Evolutionary conservation across 140 eudicot genomes (phyloP).

Genomic region (Eryngium alpinum): DNA sequence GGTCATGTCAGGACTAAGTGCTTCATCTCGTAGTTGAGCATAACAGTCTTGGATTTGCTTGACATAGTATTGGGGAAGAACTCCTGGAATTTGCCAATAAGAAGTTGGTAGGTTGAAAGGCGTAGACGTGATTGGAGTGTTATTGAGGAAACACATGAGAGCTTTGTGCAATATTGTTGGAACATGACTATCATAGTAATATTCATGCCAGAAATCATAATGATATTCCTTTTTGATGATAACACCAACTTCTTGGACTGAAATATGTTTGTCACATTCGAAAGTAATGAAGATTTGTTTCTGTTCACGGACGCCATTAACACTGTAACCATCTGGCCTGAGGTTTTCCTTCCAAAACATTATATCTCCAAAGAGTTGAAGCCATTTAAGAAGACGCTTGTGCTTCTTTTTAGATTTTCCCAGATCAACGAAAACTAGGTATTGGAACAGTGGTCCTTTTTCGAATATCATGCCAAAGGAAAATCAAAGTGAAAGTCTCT

Average conservation of each 20-base stretch:
- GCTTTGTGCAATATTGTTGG: neutral
- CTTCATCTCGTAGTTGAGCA: neutral
- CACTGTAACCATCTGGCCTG: neutral
- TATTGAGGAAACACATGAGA: neutral
- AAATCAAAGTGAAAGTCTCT: no score
- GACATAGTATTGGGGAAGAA: neutral
- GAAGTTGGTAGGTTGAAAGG: neutral
- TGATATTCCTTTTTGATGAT: neutral
- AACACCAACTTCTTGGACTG: neutral
- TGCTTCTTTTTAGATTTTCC: neutral
- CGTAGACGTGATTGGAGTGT: no score
- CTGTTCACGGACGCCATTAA: neutral
- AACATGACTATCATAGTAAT: neutral
- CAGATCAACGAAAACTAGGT: neutral
- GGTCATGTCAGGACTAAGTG: neutral
- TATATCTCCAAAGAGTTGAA: no score
- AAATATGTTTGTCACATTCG: neutral
- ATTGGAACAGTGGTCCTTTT: neutral
- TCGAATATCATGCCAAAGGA: no score
- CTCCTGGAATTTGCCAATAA: neutral
- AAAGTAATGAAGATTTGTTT: neutral
- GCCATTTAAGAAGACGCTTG: neutral
- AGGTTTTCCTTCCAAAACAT: neutral
- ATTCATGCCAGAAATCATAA: neutral
- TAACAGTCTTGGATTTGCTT: neutral